Evolutionary conservation across 2,329 filamentous ascomycete species (phyloP).

Genomic region (Beauveria asiatica): DNA sequence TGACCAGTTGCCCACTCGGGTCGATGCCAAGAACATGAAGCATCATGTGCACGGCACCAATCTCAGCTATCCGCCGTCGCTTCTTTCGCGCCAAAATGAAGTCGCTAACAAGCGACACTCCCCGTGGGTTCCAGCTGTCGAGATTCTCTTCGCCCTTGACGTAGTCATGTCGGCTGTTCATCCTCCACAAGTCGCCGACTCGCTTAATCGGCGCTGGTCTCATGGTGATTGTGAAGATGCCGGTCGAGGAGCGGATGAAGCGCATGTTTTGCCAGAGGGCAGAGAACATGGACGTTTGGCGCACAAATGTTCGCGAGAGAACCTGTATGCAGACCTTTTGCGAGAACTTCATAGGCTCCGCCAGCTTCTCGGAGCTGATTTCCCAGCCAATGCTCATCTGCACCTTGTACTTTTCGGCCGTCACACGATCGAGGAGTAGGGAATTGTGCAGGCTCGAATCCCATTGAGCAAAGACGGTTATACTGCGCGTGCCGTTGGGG

Average conservation of each 20-base stretch:
- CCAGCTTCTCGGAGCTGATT: slow-evolving; percentile 70
- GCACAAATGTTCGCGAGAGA: slow-evolving; percentile 71
- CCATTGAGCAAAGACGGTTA: slow-evolving; percentile 88
- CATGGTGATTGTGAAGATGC: slow-evolving; percentile 79
- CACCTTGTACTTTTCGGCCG: slow-evolving; percentile 84
- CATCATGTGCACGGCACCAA: slow-evolving; percentile 64
- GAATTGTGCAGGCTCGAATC: slow-evolving; percentile 91
- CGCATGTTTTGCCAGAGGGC: slow-evolving; percentile 77
- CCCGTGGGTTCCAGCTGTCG: slow-evolving; percentile 76
- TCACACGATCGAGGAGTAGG: slow-evolving; percentile 85
- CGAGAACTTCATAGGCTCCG: slow-evolving; percentile 81
- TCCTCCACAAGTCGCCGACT: slow-evolving; percentile 88
- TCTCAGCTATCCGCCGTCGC: slow-evolving; percentile 65
- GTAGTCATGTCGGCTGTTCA: slow-evolving; percentile 91
- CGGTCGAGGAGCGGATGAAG: slow-evolving; percentile 78
- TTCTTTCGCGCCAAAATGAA: slow-evolving; percentile 70
- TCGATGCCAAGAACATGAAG: slow-evolving; percentile 50
- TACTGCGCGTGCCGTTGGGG: slow-evolving; percentile 79
- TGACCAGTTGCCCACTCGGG: slow-evolving; percentile 23
- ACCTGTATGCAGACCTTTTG: slow-evolving; percentile 78
- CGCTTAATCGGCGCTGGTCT: slow-evolving; percentile 84
- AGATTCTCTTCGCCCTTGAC: slow-evolving; percentile 92
- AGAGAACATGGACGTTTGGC: slow-evolving; percentile 79
- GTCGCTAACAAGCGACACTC: slow-evolving; percentile 85
- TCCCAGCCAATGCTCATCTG: slow-evolving; percentile 86